Conservation (phyloP, 2,329 filamentous ascomycete genomes). For the Trichoderma atrobrunneum region DNA sequence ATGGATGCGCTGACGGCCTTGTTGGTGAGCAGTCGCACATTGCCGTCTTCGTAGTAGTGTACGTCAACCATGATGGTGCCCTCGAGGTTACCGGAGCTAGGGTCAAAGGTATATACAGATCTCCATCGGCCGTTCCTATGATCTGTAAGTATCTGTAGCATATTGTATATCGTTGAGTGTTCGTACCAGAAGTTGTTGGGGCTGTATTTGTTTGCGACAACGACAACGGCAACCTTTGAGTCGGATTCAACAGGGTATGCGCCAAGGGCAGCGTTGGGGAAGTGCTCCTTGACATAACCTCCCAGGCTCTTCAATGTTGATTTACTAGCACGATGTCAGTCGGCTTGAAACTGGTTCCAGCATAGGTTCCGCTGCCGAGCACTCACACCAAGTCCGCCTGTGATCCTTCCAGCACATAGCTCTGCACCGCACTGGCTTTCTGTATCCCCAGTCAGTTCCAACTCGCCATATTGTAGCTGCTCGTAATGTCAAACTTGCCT, state of each 20-base stretch:
- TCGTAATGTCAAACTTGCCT: conserved; percentile 46
- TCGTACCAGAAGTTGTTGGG: conserved; percentile 93
- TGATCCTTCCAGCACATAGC: conserved; percentile 71
- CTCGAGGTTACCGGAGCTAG: conserved; percentile 64
- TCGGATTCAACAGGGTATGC: conserved; percentile 79
- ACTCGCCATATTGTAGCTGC: not conserved
- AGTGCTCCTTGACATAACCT: conserved; percentile 82
- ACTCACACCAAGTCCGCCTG: conserved; percentile 78
- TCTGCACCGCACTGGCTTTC: conserved; percentile 81
- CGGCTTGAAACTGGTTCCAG: not conserved
- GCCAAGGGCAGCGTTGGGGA: conserved; percentile 74
- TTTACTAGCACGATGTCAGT: conserved; percentile 49
- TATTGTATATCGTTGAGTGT: not conserved
- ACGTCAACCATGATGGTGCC: conserved; percentile 91
- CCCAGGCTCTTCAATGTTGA: conserved; percentile 76
- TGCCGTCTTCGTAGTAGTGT: conserved; percentile 99
- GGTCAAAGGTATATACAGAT: conserved; percentile 76
- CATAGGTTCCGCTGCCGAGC: not conserved
- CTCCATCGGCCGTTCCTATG: conserved; percentile 93
- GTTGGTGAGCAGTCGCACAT: conserved; percentile 87
- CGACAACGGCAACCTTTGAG: conserved; percentile 71
- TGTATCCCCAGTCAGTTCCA: conserved; percentile 36
- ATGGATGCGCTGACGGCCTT: conserved; percentile 67
- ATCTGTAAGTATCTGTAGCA: conserved; percentile 20
- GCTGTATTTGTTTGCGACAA: conserved; percentile 95